A percentile compares a stretch with the other conserved stretches of the same genome.
These are phyloP conservation scores for Butyriboletus loyo DNA, from an alignment of 768 basidiomycete species.

Conservation along the genomic window DNA sequence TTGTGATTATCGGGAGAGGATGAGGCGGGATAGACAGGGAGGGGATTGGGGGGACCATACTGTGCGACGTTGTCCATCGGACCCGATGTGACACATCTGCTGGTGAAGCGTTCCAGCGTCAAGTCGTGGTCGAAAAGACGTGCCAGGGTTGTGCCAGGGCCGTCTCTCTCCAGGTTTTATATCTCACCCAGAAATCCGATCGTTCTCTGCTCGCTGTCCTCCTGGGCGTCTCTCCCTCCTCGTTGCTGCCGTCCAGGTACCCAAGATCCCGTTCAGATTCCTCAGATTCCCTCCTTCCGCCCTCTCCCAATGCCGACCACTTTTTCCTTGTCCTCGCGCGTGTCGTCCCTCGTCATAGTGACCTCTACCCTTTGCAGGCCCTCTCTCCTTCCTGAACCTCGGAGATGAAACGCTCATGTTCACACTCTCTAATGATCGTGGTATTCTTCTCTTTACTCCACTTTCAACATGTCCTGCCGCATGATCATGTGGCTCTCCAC, in stretches of 20 bases:
- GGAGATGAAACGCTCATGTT: constrained; percentile 37
- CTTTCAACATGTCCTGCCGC: constrained; percentile 29
- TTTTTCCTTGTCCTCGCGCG: constrained; percentile 21
- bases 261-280: constrained; percentile 11
- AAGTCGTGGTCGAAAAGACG: constrained; percentile 29
- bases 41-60: constrained; percentile 24
- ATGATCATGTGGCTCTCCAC: constrained; percentile 19
- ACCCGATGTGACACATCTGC: constrained; percentile 36
- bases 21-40: constrained; percentile 31
- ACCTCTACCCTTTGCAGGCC: constrained; percentile 18
- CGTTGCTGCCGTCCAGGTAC: constrained; percentile 8
- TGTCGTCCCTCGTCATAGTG: constrained; percentile 20
- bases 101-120: constrained; percentile 18
- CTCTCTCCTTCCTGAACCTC: constrained; percentile 27
- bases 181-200: constrained; percentile 17
- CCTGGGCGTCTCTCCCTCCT: constrained; percentile 17
- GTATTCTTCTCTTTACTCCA: constrained; percentile 28
- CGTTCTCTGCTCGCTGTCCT: constrained; percentile 13
- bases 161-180: constrained; percentile 30
- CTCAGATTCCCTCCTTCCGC: constrained; percentile 10
- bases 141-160: constrained; percentile 27
- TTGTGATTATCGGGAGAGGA: constrained; percentile 29
- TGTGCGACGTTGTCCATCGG: constrained; percentile 38
- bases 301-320: constrained; percentile 18
- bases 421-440: constrained; percentile 23